These are phyloP conservation scores for Atkinsonella hypoxylon DNA, from an alignment of 2,329 filamentous ascomycete species.

Conservation along the genomic window DNA sequence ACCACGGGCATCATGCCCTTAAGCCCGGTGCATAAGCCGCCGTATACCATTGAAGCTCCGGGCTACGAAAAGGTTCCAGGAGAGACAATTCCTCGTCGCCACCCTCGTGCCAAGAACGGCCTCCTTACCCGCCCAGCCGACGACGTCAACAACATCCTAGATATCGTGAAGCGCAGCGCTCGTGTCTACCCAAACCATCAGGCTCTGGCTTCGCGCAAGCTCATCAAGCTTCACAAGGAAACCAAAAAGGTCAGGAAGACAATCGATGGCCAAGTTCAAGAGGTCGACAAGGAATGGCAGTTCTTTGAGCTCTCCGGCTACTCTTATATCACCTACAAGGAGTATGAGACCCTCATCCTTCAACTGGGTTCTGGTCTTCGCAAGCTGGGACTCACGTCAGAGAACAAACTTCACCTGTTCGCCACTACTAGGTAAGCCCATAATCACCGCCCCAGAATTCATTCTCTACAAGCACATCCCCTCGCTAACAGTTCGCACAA, in stretches of 20 bases:
- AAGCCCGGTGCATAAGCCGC: slow-evolving; percentile 53
- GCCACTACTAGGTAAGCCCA: slow-evolving; percentile 60
- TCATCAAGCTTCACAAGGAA: slow-evolving; percentile 70
- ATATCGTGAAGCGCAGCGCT: slow-evolving; percentile 62
- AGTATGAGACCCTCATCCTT: slow-evolving; percentile 61
- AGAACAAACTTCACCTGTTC: slow-evolving; percentile 67
- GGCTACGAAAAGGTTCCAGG: slow-evolving; percentile 58
- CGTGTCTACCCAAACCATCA: slow-evolving; percentile 48
- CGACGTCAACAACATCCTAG: slow-evolving; percentile 65
- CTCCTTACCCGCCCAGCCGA: slow-evolving; percentile 54
- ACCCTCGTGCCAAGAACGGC: slow-evolving; percentile 57
- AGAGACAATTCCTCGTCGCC: slow-evolving; percentile 74
- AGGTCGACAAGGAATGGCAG: slow-evolving; percentile 85
- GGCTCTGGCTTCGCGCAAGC: slow-evolving; percentile 58
- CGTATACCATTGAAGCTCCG: slow-evolving; percentile 62
- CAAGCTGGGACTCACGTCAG: slow-evolving; percentile 56
- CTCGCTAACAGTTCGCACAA: not conserved
- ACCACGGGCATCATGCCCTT: slow-evolving; percentile 36
- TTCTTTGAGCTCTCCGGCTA: slow-evolving; percentile 77
- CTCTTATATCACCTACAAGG: slow-evolving; percentile 63
- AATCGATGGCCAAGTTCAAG: slow-evolving; percentile 63
- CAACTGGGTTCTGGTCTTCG: slow-evolving; percentile 62
- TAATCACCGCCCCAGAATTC: not conserved
- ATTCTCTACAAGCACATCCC: not conserved
- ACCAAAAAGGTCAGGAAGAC: slow-evolving; percentile 84